Evolutionary conservation across 1,284 basidiomycete genomes (phyloP).

Genomic region (Lignosus rhinocerotis): DNA sequence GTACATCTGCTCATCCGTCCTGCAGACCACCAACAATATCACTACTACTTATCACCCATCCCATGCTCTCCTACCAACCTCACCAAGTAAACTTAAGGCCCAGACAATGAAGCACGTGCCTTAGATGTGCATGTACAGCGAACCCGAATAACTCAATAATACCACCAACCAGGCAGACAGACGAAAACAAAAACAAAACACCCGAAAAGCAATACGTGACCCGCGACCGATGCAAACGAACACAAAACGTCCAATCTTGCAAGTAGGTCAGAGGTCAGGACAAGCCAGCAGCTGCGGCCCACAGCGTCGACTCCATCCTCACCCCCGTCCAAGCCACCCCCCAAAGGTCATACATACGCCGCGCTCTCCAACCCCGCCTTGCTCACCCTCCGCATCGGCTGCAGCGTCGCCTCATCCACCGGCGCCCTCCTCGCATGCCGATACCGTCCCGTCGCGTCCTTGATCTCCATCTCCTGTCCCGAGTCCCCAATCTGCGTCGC

Average conservation of each 20-base stretch:
- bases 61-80: too few relatives aligned
- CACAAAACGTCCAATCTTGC: too few relatives aligned
- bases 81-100: too few relatives aligned
- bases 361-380: constrained; percentile 85
- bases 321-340: not conserved
- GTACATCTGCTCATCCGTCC: too few relatives aligned
- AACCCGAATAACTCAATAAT: not conserved
- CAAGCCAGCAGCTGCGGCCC: too few relatives aligned
- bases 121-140: not conserved
- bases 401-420: constrained; percentile 82
- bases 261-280: too few relatives aligned
- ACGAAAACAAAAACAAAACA: not conserved
- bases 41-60: too few relatives aligned
- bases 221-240: too few relatives aligned
- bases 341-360: constrained; percentile 26
- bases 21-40: too few relatives aligned
- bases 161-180: not conserved
- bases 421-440: constrained; percentile 82
- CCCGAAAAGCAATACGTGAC: not conserved
- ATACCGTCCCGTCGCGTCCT: constrained; percentile 80
- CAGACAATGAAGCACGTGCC: not conserved
- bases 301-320: not conserved
- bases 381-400: constrained; percentile 83
- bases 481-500: constrained; percentile 51
- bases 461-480: constrained; percentile 82